A percentile compares a stretch with the other conserved stretches of the same genome.
Evolutionary conservation across 2,329 filamentous ascomycete genomes (phyloP).

Genomic region (Trichoderma guizhouense): DNA sequence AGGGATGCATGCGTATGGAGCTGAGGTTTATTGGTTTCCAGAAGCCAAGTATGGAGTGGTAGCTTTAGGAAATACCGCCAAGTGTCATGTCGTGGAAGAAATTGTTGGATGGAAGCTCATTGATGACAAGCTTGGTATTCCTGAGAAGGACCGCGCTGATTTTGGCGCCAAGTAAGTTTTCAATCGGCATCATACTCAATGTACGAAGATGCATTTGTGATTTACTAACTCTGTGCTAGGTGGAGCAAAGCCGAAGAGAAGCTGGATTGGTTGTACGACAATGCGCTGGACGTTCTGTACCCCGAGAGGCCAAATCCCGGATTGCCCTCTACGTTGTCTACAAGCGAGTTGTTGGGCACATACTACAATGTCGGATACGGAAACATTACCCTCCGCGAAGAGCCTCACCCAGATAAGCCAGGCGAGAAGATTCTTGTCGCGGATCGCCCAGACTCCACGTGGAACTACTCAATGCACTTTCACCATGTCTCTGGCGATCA

Average conservation of each 20-base stretch:
- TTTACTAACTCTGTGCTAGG: neutral
- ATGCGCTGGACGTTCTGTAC: conserved; percentile 36
- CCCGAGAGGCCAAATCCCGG: conserved; percentile 35
- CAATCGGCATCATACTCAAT: neutral
- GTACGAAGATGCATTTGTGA: too few relatives aligned
- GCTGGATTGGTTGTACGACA: conserved; percentile 25
- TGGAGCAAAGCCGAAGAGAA: neutral
- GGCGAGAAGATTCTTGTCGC: conserved; percentile 25
- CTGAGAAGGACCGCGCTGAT: conserved; percentile 22
- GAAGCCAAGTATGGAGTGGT: conserved; percentile 32
- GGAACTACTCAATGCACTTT: conserved; percentile 23
- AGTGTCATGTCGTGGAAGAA: conserved; percentile 33
- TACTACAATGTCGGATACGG: conserved; percentile 45
- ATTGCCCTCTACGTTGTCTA: conserved; percentile 34
- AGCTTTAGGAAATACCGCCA: conserved; percentile 40
- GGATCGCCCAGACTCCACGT: conserved; percentile 25
- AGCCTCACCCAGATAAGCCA: conserved; percentile 18
- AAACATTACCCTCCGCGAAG: conserved; percentile 22
- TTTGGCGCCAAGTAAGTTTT: conserved; percentile 23
- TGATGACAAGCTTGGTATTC: conserved; percentile 29
- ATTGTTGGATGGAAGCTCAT: conserved; percentile 30
- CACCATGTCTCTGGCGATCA: conserved; percentile 29
- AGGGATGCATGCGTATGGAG: conserved; percentile 27
- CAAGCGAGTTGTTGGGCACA: conserved; percentile 36
- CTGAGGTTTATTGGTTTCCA: conserved; percentile 34